These are phyloP conservation scores for Dacryopinax spathularia DNA, from an alignment of 768 basidiomycete genomes.

Conservation along the genomic window DNA sequence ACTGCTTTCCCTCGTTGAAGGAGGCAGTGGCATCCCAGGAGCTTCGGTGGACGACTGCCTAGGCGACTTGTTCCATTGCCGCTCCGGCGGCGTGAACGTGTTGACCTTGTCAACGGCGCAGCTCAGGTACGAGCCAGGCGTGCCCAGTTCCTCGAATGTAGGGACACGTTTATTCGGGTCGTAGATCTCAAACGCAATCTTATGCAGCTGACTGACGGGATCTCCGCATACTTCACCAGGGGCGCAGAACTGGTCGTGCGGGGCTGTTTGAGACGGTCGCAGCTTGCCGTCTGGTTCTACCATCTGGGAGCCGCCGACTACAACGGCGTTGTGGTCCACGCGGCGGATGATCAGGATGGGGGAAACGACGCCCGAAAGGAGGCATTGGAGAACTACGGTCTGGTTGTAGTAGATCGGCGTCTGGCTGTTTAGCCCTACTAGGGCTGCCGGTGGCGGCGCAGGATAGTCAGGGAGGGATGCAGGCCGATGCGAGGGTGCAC, in stretches of 20 bases:
- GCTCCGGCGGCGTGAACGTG: constrained; percentile 71
- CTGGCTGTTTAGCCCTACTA: constrained; percentile 66
- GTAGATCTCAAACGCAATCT: constrained; percentile 85
- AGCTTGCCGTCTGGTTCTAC: constrained; percentile 59
- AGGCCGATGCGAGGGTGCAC: constrained; percentile 61
- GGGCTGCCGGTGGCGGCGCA: constrained; percentile 79
- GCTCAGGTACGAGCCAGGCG: constrained; percentile 72
- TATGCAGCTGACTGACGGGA: constrained; percentile 89
- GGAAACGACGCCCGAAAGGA: constrained; percentile 85
- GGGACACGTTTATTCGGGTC: constrained; percentile 47
- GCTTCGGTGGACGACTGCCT: constrained; percentile 9
- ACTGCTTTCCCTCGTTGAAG: neutral
- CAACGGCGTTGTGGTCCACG: constrained; percentile 79
- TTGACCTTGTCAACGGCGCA: constrained; percentile 92
- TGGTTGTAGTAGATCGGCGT: constrained; percentile 95
- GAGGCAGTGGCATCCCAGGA: neutral
- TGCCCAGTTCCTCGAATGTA: constrained; percentile 44
- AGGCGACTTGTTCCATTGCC: constrained; percentile 52
- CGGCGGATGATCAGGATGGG: constrained; percentile 89
- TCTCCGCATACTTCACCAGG: constrained; percentile 84
- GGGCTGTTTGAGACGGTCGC: constrained; percentile 17
- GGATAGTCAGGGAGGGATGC: constrained; percentile 82
- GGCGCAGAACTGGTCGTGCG: constrained; percentile 67
- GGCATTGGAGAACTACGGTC: constrained; percentile 85
- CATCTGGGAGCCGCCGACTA: constrained; percentile 79